Evolutionary conservation across 78 protist genomes (phyloP), one percentile per base, ranked within the genome.

Genomic region (Dictyostelium purpureum): DNA sequence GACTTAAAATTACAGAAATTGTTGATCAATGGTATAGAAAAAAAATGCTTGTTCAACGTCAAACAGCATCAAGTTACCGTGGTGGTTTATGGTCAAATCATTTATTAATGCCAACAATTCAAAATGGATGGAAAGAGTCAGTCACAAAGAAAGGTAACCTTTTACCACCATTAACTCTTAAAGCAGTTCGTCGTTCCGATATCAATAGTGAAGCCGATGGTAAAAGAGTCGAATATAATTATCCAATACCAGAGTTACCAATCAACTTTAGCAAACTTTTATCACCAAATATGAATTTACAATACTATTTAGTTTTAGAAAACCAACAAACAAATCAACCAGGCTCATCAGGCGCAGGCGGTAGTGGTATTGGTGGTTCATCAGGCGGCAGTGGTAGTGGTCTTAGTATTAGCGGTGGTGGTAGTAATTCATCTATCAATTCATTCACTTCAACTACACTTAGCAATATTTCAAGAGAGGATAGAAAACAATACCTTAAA

Each of bases 121-220:
- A 59, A 26, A 10, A n/a, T 6, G 71, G 76, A 14, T 85, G 92
- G 92, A 71, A 56, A 61, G 92, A 85, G 21, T 85, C 92, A 14
- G 11, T 73, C 0, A 1, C 4, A 18, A 52, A 61, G 42, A 85
- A 85, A 63, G 56, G 49, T 12, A 19, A 56, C 2, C 12, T 85
- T 5, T 10, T 85, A 7, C 82, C 92, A 35, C 92, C 92, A 59
- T 74, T 85, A 1, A 14, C 74, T 5, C 42, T 85, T 52, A 70
- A 73, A 26, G 92, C 82, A 2, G 6, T 56, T 26, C 63, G 92
- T 51, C 92, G 92, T 85, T 9, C 2, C 26, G 92, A 85, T 42
- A 73, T 85, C 49, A 56, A 73, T 26, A 56, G 74, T 21, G 92
- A 85, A 33, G 77, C 82, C 0, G 92, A 85, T 47, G 92, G 92